Evolutionary conservation across 495 filamentous ascomycete species (phyloP).

Genomic region (Umbilicaria muhlenbergii): DNA sequence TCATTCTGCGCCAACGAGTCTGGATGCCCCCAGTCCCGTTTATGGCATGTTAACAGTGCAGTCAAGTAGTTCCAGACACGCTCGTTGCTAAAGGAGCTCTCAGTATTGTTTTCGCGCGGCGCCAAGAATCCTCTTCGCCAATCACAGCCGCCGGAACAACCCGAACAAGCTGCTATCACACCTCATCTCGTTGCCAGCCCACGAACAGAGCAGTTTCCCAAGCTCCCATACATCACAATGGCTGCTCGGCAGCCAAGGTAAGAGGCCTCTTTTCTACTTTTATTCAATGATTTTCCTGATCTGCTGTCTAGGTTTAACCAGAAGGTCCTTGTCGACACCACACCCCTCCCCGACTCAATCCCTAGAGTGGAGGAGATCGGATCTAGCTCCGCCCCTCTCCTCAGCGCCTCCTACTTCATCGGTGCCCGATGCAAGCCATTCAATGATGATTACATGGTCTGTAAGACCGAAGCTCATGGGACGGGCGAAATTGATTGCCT

Average conservation of each 20-base stretch:
- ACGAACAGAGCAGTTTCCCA: no score
- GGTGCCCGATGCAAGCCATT: conserved; percentile 84
- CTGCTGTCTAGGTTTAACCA: conserved; percentile 64
- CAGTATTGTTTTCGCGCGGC: conserved; percentile 5
- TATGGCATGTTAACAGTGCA: no score
- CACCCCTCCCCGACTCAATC: conserved; percentile 80
- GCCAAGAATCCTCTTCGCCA: not conserved
- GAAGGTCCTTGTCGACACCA: conserved; percentile 82
- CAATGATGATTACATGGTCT: conserved; percentile 99
- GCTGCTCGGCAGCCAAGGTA: no score
- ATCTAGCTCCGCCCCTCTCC: conserved; percentile 74
- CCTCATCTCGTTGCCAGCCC: not conserved
- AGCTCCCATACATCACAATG: no score
- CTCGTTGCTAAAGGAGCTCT: not conserved
- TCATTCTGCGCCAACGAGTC: no score
- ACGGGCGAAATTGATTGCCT: conserved; percentile 86
- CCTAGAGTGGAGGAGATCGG: conserved; percentile 86
- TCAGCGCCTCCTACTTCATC: conserved; percentile 93
- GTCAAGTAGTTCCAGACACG: no score
- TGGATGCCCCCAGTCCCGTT: no score
- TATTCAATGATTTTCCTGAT: no score
- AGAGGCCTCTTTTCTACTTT: no score
- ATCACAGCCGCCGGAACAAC: not conserved
- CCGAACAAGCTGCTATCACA: conserved; percentile 9
- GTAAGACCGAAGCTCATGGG: conserved; percentile 82